Conservation (phyloP, 805 yeast species). For the Ogataea haglerorum region DNA sequence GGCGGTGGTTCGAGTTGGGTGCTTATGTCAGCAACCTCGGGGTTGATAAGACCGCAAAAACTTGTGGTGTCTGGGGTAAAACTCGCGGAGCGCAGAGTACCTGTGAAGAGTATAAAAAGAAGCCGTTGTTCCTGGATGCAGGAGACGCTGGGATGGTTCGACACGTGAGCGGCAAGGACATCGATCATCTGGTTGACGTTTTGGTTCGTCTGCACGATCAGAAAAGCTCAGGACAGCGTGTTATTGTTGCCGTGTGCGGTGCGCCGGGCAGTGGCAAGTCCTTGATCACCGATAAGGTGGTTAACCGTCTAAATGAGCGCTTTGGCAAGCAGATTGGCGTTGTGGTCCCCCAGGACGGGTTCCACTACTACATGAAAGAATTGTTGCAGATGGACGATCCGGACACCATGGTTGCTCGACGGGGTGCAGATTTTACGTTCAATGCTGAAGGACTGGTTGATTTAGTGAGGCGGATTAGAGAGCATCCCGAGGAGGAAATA, state of each 20-base stretch:
- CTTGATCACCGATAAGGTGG: slow-evolving; percentile 1
- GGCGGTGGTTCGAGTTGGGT: slow-evolving; percentile 45
- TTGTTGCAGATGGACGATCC: slow-evolving; percentile 31
- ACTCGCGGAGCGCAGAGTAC: slow-evolving; percentile 1
- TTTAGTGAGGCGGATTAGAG: slow-evolving; percentile 15
- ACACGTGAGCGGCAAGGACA: slow-evolving; percentile 3
- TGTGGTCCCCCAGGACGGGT: slow-evolving; percentile 31
- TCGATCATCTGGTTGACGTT: neutral
- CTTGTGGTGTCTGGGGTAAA: slow-evolving; percentile 1
- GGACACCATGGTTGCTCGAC: slow-evolving; percentile 36
- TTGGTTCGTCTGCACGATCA: slow-evolving; percentile 1
- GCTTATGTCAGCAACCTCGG: slow-evolving; percentile 17
- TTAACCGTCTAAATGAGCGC: slow-evolving; percentile 2
- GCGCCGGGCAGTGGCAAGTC: slow-evolving; percentile 15
- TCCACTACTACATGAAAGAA: slow-evolving; percentile 39
- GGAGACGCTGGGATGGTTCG: neutral
- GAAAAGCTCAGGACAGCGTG: neutral
- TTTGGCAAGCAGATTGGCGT: slow-evolving; percentile 5
- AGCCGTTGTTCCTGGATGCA: neutral
- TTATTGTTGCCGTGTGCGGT: slow-evolving; percentile 12
- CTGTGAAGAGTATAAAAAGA: neutral
- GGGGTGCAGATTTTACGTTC: slow-evolving; percentile 51
- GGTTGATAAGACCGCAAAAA: neutral
- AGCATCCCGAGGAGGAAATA: slow-evolving; percentile 1
- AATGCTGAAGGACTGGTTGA: slow-evolving; percentile 31